Conservation (phyloP, 2,329 filamentous ascomycete species). For the Apiospora arundinis region DNA sequence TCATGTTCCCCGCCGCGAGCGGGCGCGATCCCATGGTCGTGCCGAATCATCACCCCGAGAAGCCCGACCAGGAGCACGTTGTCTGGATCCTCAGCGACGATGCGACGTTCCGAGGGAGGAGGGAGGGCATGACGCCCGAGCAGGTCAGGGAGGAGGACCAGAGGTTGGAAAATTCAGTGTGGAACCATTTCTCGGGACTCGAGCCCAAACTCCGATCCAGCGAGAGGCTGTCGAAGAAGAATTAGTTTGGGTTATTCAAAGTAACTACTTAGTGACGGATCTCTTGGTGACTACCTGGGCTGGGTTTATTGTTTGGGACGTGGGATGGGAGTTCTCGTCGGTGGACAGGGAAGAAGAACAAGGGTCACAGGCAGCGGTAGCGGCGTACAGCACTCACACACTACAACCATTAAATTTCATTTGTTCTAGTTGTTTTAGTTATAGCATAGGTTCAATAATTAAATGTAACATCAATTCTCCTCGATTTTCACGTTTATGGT, state of each 20-base stretch:
- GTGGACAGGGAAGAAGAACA: not conserved
- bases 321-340: not conserved
- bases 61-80: not conserved
- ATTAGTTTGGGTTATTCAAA: not conserved
- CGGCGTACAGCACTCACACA: not conserved
- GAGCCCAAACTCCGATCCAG: not conserved
- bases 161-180: not conserved
- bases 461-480: not conserved
- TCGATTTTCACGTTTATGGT: not conserved
- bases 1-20: not conserved
- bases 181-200: slow-evolving; percentile 22
- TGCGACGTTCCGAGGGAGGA: not conserved
- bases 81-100: slow-evolving; percentile 23
- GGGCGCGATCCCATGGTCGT: not conserved
- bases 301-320: not conserved
- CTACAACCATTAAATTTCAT: not conserved
- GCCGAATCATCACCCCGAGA: not conserved
- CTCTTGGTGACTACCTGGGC: not conserved
- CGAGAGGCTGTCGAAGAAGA: not conserved
- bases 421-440: slow-evolving; percentile 7
- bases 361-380: not conserved
- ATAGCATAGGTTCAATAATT: slow-evolving; percentile 14
- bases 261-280: not conserved
- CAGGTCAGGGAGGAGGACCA: not conserved
- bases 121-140: not conserved